Conservation (phyloP, 208 protist genomes). For the Trypanosomatidae sp. region DNA sequence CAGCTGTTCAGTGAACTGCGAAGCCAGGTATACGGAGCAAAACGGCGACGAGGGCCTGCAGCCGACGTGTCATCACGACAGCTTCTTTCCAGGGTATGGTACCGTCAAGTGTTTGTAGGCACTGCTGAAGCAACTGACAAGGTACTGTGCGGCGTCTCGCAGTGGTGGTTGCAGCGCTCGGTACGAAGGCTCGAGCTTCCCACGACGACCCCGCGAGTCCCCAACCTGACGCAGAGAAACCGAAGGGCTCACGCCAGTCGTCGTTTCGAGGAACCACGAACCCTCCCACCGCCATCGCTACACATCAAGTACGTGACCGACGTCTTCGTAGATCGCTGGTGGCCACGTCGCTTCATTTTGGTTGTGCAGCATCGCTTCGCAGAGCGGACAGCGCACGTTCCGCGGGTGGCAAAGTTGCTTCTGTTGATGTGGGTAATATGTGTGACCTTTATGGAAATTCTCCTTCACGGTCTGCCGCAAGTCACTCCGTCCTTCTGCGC, state of each 20-base stretch:
- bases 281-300: slow-evolving; percentile 9
- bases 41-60: background rate
- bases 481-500: background rate
- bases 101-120: slow-evolving; percentile 36
- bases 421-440: slow-evolving; percentile 6
- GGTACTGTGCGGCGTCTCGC: slow-evolving; percentile 33
- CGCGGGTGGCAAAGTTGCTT: slow-evolving; percentile 5
- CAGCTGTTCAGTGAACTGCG: slow-evolving; percentile 24
- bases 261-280: background rate
- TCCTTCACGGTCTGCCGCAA: slow-evolving; percentile 8
- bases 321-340: slow-evolving; percentile 24
- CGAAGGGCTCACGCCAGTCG: background rate
- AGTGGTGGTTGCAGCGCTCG: slow-evolving; percentile 57
- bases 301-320: slow-evolving; percentile 27
- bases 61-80: background rate
- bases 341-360: slow-evolving; percentile 19
- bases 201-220: background rate
- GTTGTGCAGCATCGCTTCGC: slow-evolving; percentile 15
- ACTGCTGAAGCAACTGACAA: slow-evolving; percentile 11
- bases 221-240: background rate
- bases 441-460: slow-evolving; percentile 1
- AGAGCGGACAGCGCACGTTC: background rate
- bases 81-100: slow-evolving; percentile 24
- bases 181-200: slow-evolving; percentile 34
- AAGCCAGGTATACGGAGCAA: background rate